phyloP scores from a whole-genome alignment of 352 stramenopile species.

The Phytopythium aichiense region DNA sequence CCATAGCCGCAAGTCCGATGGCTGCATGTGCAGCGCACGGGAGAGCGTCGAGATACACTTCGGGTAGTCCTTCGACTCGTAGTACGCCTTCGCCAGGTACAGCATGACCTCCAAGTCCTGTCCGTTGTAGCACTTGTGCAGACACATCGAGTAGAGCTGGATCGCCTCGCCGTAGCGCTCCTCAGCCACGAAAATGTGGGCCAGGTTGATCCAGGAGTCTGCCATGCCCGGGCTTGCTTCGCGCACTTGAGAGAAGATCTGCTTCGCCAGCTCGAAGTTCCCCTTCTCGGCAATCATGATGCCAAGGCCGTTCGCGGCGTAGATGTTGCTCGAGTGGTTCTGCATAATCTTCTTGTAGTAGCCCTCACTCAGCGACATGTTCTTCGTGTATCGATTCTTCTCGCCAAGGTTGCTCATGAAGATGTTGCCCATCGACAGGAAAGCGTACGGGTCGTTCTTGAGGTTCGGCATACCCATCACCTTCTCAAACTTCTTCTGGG shows the following conservation, averaged over 20 bases:
- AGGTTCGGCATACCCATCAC: constrained; percentile 94
- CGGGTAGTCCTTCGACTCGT: constrained; percentile 87
- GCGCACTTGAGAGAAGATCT: constrained; percentile 95
- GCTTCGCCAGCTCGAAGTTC: constrained; percentile 94
- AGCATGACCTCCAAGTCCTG: constrained; percentile 79
- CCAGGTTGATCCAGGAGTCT: constrained; percentile 96
- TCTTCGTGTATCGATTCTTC: constrained; percentile 94
- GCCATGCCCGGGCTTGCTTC: constrained; percentile 95
- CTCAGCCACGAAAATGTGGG: constrained; percentile 96
- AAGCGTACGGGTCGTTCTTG: constrained; percentile 95
- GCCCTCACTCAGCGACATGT: constrained; percentile 92
- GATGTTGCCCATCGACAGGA: constrained; percentile 97
- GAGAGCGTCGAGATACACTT: constrained; percentile 84
- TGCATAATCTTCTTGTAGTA: constrained; percentile 96
- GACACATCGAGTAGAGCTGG: constrained; percentile 93
- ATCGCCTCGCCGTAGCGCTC: constrained; percentile 95
- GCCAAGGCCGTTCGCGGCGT: constrained; percentile 96
- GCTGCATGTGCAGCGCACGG: constrained; percentile 70
- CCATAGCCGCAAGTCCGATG: constrained; percentile 76
- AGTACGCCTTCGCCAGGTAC: constrained; percentile 88
- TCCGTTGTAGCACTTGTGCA: constrained; percentile 88
- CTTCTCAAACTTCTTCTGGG: constrained; percentile 91
- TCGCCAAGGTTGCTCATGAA: constrained; percentile 98
- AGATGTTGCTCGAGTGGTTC: constrained; percentile 93
- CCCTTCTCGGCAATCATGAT: constrained; percentile 98